These are phyloP conservation scores for Glycine soja DNA, from an alignment of 306 rosid species.

Conservation along the genomic window DNA sequence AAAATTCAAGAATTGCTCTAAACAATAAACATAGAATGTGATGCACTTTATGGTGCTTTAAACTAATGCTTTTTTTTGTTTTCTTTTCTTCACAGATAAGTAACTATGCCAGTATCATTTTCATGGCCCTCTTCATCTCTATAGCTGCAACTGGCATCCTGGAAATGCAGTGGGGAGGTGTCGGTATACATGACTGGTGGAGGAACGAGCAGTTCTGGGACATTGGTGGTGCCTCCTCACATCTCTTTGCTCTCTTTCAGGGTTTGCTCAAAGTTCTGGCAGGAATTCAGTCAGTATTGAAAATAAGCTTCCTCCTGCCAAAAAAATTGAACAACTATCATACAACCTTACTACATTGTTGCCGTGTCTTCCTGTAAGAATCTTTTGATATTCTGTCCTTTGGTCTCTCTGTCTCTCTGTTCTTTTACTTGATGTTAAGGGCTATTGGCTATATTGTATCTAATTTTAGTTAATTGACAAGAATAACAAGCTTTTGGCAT, in stretches of 20 bases:
- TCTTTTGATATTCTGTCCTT: constrained; percentile 32
- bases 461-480: constrained; percentile 33
- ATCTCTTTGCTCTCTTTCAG: constrained; percentile 84
- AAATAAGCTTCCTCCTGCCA: constrained; percentile 63
- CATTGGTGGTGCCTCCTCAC: constrained; percentile 90
- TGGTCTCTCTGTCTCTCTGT: neutral
- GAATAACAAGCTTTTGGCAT: constrained; percentile 29
- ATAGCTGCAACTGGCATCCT: constrained; percentile 87
- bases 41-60: constrained; percentile 11
- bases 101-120: constrained; percentile 84
- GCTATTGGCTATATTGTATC: neutral
- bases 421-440: neutral
- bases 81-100: constrained; percentile 65
- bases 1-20: constrained; percentile 1
- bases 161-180: constrained; percentile 98
- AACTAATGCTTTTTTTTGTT: constrained; percentile 29
- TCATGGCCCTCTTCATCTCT: constrained; percentile 87
- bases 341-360: constrained; percentile 70
- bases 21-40: neutral
- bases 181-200: constrained; percentile 97
- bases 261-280: constrained; percentile 93
- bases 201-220: constrained; percentile 98
- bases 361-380: constrained; percentile 84
- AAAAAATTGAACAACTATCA: constrained; percentile 62
- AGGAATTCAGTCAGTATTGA: constrained; percentile 70